phyloP scores from a whole-genome alignment of 2,329 filamentous ascomycete species.

The Purpureocillium lavendulum region DNA sequence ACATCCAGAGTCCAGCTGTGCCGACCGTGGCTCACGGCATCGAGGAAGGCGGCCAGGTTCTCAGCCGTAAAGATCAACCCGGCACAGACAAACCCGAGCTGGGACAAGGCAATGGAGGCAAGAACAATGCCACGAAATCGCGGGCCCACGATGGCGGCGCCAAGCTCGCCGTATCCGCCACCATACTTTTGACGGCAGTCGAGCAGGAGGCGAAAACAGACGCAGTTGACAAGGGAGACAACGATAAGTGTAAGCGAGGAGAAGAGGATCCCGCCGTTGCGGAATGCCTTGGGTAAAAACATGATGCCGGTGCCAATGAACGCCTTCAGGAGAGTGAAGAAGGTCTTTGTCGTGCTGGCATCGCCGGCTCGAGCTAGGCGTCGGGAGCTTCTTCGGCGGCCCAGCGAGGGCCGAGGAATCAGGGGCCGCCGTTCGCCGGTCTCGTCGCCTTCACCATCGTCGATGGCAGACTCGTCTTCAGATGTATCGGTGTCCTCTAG shows the following conservation, averaged over 20 bases:
- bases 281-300: slow-evolving; percentile 73
- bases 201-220: slow-evolving; percentile 65
- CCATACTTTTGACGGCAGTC: slow-evolving; percentile 56
- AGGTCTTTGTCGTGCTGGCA: slow-evolving; percentile 62
- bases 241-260: slow-evolving; percentile 59
- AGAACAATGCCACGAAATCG: slow-evolving; percentile 59
- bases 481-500: slow-evolving; percentile 37
- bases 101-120: slow-evolving; percentile 62
- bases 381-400: slow-evolving; percentile 43
- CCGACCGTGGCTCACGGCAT: slow-evolving; percentile 46
- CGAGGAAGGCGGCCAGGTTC: slow-evolving; percentile 59
- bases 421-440: slow-evolving; percentile 51
- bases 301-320: slow-evolving; percentile 77
- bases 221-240: slow-evolving; percentile 57
- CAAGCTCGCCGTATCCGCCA: slow-evolving; percentile 68
- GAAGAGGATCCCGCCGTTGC: slow-evolving; percentile 69
- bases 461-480: slow-evolving; percentile 49
- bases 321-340: slow-evolving; percentile 71
- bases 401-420: slow-evolving; percentile 26
- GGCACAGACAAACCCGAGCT: slow-evolving; percentile 70
- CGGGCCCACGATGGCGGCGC: slow-evolving; percentile 54
- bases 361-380: slow-evolving; percentile 41
- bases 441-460: slow-evolving; percentile 33
- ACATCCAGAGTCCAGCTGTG: slow-evolving; percentile 44
- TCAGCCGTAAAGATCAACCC: slow-evolving; percentile 72